These are phyloP conservation scores for Acanthamoeba rhysodes DNA, from an alignment of 208 protist genomes.

Conservation along the genomic window DNA sequence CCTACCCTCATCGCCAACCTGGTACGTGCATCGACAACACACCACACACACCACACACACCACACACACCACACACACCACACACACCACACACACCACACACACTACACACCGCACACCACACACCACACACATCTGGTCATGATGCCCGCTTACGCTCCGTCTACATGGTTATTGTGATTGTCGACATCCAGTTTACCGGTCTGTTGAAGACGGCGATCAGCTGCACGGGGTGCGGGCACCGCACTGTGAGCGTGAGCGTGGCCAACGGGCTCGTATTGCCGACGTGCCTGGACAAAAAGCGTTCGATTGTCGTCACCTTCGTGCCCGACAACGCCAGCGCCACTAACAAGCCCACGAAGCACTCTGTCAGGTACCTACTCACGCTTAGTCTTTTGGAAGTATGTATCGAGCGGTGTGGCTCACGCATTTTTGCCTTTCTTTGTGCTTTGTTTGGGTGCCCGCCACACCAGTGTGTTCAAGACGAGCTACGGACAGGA, in stretches of 20 bases:
- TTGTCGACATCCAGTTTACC: not conserved
- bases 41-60: too few relatives aligned
- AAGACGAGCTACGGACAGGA: slow-evolving; percentile 53
- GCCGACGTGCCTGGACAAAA: slow-evolving; percentile 35
- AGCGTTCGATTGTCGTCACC: slow-evolving; percentile 26
- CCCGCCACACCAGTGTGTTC: not conserved
- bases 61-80: too few relatives aligned
- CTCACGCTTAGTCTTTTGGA: too few relatives aligned
- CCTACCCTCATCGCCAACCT: not conserved
- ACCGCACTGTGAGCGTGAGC: slow-evolving; percentile 20
- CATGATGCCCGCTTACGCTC: too few relatives aligned
- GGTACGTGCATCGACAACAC: not conserved
- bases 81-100: too few relatives aligned
- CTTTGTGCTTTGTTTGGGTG: too few relatives aligned
- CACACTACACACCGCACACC: too few relatives aligned
- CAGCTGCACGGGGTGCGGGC: slow-evolving; percentile 33
- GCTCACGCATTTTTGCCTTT: too few relatives aligned
- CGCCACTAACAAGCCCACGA: not conserved
- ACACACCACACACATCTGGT: too few relatives aligned
- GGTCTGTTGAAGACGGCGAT: slow-evolving; percentile 41
- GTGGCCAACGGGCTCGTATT: slow-evolving; percentile 27
- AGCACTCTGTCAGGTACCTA: not conserved
- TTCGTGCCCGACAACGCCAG: slow-evolving; percentile 20
- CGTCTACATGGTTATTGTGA: too few relatives aligned
- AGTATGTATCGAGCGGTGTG: too few relatives aligned